phyloP scores from a whole-genome alignment of 2,329 filamentous ascomycete genomes.

The Stemphylium beticola region DNA sequence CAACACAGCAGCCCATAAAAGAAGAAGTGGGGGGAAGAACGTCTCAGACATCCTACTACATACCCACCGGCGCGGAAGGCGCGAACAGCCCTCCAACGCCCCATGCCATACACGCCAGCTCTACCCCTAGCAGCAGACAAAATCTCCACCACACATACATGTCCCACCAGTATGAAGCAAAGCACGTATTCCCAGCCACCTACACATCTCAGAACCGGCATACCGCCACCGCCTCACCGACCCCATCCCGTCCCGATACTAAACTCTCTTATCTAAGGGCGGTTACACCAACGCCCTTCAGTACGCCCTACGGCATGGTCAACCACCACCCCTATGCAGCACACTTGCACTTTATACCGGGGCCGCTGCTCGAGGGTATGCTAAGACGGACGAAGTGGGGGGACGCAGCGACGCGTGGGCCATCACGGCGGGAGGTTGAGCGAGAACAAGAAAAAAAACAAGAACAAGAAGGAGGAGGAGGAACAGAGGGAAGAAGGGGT shows the following conservation, averaged over 20 bases:
- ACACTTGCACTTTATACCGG: neutral
- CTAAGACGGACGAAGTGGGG: conserved; percentile 5
- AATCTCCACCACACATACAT: no score
- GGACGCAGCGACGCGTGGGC: no score
- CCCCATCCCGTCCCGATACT: conserved; percentile 74
- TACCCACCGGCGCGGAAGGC: no score
- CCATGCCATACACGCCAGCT: no score
- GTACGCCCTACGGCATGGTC: conserved; percentile 63
- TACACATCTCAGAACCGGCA: conserved; percentile 14
- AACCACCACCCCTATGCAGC: neutral
- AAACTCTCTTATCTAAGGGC: conserved; percentile 63
- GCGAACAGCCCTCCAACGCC: no score
- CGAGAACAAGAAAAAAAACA: neutral
- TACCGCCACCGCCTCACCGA: conserved; percentile 34
- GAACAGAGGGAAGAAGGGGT: no score
- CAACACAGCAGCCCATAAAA: no score
- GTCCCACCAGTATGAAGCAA: no score
- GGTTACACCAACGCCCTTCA: conserved; percentile 73
- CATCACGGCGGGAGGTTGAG: neutral
- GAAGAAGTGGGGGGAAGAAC: no score
- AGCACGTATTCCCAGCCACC: neutral
- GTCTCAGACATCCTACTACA: no score
- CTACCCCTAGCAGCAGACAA: no score
- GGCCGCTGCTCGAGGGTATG: neutral
- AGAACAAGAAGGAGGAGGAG: no score